Conservation (phyloP, 2,329 filamentous ascomycete species). For the Penicillium sp. region DNA sequence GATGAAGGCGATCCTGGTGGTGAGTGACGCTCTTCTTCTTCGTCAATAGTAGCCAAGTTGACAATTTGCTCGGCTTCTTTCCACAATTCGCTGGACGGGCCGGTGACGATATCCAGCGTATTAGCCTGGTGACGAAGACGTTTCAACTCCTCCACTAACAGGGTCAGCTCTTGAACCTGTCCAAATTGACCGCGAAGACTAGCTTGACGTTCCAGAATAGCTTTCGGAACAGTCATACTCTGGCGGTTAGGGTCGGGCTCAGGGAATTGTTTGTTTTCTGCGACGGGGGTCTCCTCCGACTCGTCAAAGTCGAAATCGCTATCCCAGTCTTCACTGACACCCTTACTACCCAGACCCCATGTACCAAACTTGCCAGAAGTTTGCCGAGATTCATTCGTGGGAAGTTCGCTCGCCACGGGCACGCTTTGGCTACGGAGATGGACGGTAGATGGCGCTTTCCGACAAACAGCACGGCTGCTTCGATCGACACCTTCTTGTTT, state of each 20-base stretch:
- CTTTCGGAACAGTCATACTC: constrained; percentile 56
- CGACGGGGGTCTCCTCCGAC: constrained; percentile 43
- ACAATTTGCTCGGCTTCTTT: constrained; percentile 68
- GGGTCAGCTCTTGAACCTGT: constrained; percentile 63
- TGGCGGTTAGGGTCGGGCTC: constrained; percentile 24
- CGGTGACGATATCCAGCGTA: constrained; percentile 55
- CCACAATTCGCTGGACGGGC: constrained; percentile 58
- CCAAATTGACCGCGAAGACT: constrained; percentile 67
- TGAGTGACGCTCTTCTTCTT: constrained; percentile 55
- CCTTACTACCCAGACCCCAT: constrained; percentile 67
- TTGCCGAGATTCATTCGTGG: constrained; percentile 53
- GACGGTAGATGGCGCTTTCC: constrained; percentile 59
- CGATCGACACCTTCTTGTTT: constrained; percentile 58
- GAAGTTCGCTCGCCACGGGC: constrained; percentile 56
- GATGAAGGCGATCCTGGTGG: constrained; percentile 57
- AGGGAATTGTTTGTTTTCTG: constrained; percentile 42
- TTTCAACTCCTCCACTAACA: constrained; percentile 66
- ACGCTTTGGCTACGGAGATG: constrained; percentile 69
- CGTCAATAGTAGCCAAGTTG: constrained; percentile 65
- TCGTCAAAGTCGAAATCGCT: constrained; percentile 68
- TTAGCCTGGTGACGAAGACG: constrained; percentile 59
- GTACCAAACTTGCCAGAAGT: constrained; percentile 62
- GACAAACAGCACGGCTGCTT: constrained; percentile 58
- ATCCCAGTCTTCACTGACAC: constrained; percentile 68
- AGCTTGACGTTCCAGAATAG: constrained; percentile 64